phyloP scores from a whole-genome alignment of 2,329 filamentous ascomycete species.

The Pleoardoris graminearum region DNA sequence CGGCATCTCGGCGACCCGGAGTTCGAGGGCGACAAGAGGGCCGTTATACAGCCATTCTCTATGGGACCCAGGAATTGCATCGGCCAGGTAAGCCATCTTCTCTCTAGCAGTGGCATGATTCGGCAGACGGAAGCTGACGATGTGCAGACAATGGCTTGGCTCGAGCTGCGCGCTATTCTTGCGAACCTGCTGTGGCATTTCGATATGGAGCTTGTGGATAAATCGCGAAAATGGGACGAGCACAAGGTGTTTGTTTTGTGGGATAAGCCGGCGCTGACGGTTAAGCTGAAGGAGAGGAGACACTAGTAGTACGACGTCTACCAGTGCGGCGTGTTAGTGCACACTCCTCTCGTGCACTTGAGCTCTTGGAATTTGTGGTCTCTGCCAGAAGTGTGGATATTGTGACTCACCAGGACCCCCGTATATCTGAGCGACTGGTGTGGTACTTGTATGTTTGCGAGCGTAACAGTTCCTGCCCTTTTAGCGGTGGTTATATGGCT shows the following conservation, averaged over 20 bases:
- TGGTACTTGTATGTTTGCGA: too few species aligned
- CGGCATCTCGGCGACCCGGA: constrained; percentile 16
- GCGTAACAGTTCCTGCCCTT: too few species aligned
- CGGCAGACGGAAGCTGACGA: neutral
- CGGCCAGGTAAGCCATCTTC: constrained; percentile 35
- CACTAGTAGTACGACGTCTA: too few species aligned
- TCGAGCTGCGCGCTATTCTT: constrained; percentile 43
- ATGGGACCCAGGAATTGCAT: constrained; percentile 25
- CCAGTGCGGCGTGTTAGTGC: too few species aligned
- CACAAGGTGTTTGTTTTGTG: constrained; percentile 31
- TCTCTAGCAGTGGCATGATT: constrained; percentile 10
- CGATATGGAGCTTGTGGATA: constrained; percentile 34
- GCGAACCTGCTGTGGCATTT: constrained; percentile 42
- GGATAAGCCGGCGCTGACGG: constrained; percentile 11
- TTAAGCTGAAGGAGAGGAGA: neutral
- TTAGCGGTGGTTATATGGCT: too few species aligned
- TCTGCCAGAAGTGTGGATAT: too few species aligned
- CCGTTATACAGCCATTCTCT: constrained; percentile 28
- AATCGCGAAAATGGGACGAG: constrained; percentile 19
- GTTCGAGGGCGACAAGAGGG: constrained; percentile 34
- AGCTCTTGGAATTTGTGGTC: too few species aligned
- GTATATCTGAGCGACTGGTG: too few species aligned
- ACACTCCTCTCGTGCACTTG: too few species aligned
- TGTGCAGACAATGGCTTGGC: constrained; percentile 23
- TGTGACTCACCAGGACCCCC: too few species aligned